Conservation (phyloP, 257 asterid species). For the Fraxinus anomala region DNA sequence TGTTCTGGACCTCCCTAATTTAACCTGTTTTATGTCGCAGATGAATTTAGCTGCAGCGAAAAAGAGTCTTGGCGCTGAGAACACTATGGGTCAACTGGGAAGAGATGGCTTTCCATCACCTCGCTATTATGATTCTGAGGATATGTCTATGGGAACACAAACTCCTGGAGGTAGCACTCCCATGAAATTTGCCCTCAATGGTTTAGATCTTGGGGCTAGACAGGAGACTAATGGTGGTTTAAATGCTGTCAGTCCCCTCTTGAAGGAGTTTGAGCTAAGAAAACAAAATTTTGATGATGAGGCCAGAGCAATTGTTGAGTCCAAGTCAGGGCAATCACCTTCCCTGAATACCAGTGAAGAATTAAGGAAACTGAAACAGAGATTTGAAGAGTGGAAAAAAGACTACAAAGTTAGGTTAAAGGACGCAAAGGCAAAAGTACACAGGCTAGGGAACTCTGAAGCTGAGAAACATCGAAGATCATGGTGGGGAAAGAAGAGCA, state of each 20-base stretch:
- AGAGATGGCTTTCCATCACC: conserved; percentile 63
- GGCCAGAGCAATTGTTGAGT: conserved; percentile 46
- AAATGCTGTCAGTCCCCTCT: conserved; percentile 48
- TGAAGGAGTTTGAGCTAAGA: conserved; percentile 61
- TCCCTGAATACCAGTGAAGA: conserved; percentile 43
- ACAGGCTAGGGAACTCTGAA: conserved; percentile 43
- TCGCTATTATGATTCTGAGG: conserved; percentile 65
- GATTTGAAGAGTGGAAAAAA: conserved; percentile 67
- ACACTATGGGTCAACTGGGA: conserved; percentile 38
- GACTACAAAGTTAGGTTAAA: conserved; percentile 64
- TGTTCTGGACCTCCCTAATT: not conserved
- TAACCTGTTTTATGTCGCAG: conserved; percentile 42
- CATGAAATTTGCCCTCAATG: conserved; percentile 37
- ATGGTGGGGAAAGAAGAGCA: conserved; percentile 82
- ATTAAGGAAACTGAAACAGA: conserved; percentile 51
- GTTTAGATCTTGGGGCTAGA: conserved; percentile 34
- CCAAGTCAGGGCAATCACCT: conserved; percentile 39
- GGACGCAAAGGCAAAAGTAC: conserved; percentile 59
- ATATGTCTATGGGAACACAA: conserved; percentile 57
- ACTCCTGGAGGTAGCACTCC: conserved; percentile 73
- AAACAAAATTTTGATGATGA: conserved; percentile 59
- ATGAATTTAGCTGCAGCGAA: conserved; percentile 70
- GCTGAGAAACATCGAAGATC: conserved; percentile 46
- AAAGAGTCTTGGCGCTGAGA: conserved; percentile 51
- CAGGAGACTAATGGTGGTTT: conserved; percentile 46